phyloP scores from a whole-genome alignment of 2,329 filamentous ascomycete genomes.

The Aureobasidium subglaciale region DNA sequence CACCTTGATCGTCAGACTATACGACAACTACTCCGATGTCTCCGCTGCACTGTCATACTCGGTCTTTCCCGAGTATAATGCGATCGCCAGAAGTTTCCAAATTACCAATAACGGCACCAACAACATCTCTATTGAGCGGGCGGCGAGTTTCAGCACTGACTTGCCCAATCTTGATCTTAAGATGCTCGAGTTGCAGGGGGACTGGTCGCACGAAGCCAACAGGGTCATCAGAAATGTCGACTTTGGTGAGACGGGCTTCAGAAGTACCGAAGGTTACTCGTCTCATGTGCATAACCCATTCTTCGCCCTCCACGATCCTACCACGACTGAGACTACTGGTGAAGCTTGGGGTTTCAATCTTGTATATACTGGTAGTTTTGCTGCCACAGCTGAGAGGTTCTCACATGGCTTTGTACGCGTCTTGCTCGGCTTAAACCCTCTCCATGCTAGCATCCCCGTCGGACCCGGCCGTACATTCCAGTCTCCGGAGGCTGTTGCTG shows the following conservation, averaged over 20 bases:
- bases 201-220: constrained; percentile 55
- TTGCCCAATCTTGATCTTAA: constrained; percentile 54
- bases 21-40: constrained; percentile 53
- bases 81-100: constrained; percentile 54
- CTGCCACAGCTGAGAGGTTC: constrained; percentile 54
- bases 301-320: constrained; percentile 49
- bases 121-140: constrained; percentile 48
- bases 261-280: constrained; percentile 54
- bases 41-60: constrained; percentile 56
- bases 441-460: constrained; percentile 54
- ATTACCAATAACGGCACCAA: constrained; percentile 52
- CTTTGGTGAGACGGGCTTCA: constrained; percentile 51
- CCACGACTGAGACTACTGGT: constrained; percentile 53
- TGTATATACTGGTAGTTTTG: constrained; percentile 58
- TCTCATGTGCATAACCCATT: constrained; percentile 61
- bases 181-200: constrained; percentile 55
- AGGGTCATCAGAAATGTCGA: constrained; percentile 49
- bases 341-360: constrained; percentile 60
- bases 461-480: constrained; percentile 50
- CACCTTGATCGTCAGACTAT: constrained; percentile 51
- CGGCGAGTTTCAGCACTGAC: constrained; percentile 56
- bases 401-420: constrained; percentile 56
- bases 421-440: constrained; percentile 53
- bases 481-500: constrained; percentile 56
- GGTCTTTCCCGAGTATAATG: constrained; percentile 55